These are phyloP conservation scores for Claviceps monticola DNA, from an alignment of 2,329 filamentous ascomycete species.

Conservation along the genomic window DNA sequence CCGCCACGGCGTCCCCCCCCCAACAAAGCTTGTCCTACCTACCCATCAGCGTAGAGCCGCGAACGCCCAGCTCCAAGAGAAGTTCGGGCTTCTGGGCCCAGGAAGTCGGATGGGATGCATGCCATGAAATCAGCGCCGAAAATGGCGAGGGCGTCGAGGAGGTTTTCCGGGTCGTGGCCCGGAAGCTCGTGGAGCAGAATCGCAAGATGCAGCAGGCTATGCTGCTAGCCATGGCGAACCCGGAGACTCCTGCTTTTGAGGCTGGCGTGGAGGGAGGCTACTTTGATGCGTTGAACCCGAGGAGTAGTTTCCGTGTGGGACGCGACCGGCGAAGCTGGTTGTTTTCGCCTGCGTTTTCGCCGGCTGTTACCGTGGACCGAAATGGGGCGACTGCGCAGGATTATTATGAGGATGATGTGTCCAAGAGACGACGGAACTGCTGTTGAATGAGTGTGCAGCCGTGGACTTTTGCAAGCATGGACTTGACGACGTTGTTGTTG, in stretches of 20 bases:
- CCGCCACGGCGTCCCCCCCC: slow-evolving; percentile 40
- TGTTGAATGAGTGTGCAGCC: slow-evolving; percentile 11
- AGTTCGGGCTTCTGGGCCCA: slow-evolving; percentile 78
- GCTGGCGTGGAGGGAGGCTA: slow-evolving; percentile 32
- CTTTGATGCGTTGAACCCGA: slow-evolving; percentile 34
- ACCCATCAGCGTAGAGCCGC: slow-evolving; percentile 29
- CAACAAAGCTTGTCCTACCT: slow-evolving; percentile 14
- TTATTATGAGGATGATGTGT: slow-evolving; percentile 9
- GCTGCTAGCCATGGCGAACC: slow-evolving; percentile 38
- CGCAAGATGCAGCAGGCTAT: slow-evolving; percentile 48
- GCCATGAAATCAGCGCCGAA: slow-evolving; percentile 91
- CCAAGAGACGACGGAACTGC: slow-evolving; percentile 16
- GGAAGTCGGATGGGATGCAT: slow-evolving; percentile 91
- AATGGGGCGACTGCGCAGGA: slow-evolving; percentile 18
- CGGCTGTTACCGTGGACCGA: slow-evolving; percentile 34
- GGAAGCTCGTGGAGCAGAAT: slow-evolving; percentile 51
- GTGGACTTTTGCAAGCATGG: no score
- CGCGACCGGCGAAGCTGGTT: slow-evolving; percentile 46
- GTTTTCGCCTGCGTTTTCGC: slow-evolving; percentile 40
- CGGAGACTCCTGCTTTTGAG: slow-evolving; percentile 34
- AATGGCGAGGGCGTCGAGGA: slow-evolving; percentile 93
- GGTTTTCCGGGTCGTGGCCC: slow-evolving; percentile 63
- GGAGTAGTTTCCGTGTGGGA: slow-evolving; percentile 42
- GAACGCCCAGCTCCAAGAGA: slow-evolving; percentile 48
- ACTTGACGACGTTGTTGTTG: no score